Evolutionary conservation across 768 basidiomycete genomes (phyloP), one percentile per base, ranked within the genome.

Genomic region (Mycena capillaripes): DNA sequence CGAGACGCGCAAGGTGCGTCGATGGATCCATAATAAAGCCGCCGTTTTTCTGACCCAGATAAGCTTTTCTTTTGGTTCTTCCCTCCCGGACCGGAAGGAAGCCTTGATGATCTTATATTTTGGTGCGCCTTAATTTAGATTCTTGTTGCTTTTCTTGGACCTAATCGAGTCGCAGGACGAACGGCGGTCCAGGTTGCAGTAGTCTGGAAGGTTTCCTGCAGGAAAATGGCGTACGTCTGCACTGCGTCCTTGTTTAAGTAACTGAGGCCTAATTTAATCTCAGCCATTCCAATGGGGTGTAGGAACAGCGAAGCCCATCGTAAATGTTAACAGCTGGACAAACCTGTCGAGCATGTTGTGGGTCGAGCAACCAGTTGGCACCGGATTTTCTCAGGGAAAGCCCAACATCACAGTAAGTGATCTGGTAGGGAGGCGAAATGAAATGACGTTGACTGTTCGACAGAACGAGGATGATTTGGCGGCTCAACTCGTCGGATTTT

Each of bases 41-140:
- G 42, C 32, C 9, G 12, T 23, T n/a, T 38, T 48, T 30, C 25
- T 38, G 7, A 12, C 34, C 10, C 16, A 4, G 38, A 29, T 25
- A 64, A 94, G 92, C 86, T 94, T 19, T 95, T 92, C 84, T 95
- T 95, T 82, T 94, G 93, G 93, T 92, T 93, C 81, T 94, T 93
- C 84, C 93, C 93, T 64, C 92, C 93, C 2, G 93, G 92, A 4
- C 91, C 92, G 0, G 82, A 89, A 75, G 93, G 93, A 23, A 92
- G 90, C 73, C 77, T 88, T 5, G 92, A 95, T 75, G 92, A 94
- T 77, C 76, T 95, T 52, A 91, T 94, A 36, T 92, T 94, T 80
- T 94, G 93, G 93, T 91, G 75, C 58, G 82, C 58, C 27, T n/a
- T 40, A 14, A 46, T 27, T 38, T 55, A 55, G 19, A 56, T 34